Evolutionary conservation across 1,139 yeast genomes (phyloP), one percentile per base, ranked within the genome.

Genomic region (Taphrina flavorubra): DNA sequence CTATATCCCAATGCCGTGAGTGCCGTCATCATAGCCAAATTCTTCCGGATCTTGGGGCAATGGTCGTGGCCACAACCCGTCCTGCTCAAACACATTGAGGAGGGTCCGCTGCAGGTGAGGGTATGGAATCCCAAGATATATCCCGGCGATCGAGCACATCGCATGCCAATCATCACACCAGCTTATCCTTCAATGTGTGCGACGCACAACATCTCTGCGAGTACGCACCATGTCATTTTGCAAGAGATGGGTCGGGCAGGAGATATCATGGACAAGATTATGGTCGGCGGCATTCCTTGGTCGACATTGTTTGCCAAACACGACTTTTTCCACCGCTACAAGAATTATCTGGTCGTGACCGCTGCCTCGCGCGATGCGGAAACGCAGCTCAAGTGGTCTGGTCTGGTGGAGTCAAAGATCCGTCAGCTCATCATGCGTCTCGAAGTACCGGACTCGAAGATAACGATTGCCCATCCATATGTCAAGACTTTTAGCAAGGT

Each of bases 51-150:
- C 71, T 85, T 90, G 73, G 79, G 92, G 0, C 85, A 90, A 77
- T 94, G 99, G 99, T 87, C 85, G 74, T 94, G 99, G 99, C 99
- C 99, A 0, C 97, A 94, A 77, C 99, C 99, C 0, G 98, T 94
- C 0, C 81, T 94, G 60, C 81, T 94, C 68, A 92, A 92, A 75
- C 94, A 86, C 10, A 94, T 94, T 71, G 99, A 95, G 76, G 98
- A 92, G 78, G 99, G 99, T 0, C 98, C 99, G 0, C 80, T 95
- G 60, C 97, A 92, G 74, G 98, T 92, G 0, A 84, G 97, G 71
- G 96, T 94, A 5, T 94, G 99, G 99, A 94, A 94, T 76, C 99
- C 99, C 6, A 85, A 89, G 72, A 79, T 94, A 4, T 94, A 94
- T 75, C 87, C 92, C 1, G 90, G 86, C 73, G 99, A 94, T 76